These are phyloP conservation scores for Sclerotinia minor DNA, from an alignment of 2,329 filamentous ascomycete genomes.

Conservation along the genomic window DNA sequence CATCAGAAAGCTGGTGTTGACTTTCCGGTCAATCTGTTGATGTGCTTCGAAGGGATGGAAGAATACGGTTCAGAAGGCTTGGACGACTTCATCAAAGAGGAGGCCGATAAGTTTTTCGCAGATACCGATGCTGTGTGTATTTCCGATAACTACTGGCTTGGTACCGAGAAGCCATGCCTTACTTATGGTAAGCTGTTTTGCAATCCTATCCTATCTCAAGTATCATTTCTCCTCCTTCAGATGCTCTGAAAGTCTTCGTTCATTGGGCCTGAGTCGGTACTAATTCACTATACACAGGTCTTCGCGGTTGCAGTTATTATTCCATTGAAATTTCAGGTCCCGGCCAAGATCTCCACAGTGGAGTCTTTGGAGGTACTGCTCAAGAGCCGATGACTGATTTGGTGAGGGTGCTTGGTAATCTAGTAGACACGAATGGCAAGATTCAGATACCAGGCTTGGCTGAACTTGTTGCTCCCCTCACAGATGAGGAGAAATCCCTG, in stretches of 20 bases:
- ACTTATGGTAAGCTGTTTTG: slow-evolving; percentile 64
- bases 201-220: background rate
- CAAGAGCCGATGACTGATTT: slow-evolving; percentile 99
- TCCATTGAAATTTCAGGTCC: slow-evolving; percentile 87
- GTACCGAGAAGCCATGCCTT: slow-evolving; percentile 95
- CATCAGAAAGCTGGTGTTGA: slow-evolving; percentile 94
- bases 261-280: background rate
- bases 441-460: slow-evolving; percentile 93
- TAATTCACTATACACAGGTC: slow-evolving; percentile 46
- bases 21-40: slow-evolving; percentile 94
- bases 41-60: slow-evolving; percentile 99
- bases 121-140: slow-evolving; percentile 97
- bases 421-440: slow-evolving; percentile 88
- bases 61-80: slow-evolving; percentile 97
- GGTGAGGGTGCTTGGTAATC: slow-evolving; percentile 73
- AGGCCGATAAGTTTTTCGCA: slow-evolving; percentile 92
- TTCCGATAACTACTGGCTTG: slow-evolving; percentile 99
- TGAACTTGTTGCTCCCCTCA: slow-evolving; percentile 88
- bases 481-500: slow-evolving; percentile 80
- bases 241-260: background rate
- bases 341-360: slow-evolving; percentile 90
- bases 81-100: slow-evolving; percentile 88
- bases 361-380: slow-evolving; percentile 93
- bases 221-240: background rate
- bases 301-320: slow-evolving; percentile 98